Evolutionary conservation across 2,329 filamentous ascomycete species (phyloP), one percentile per base, ranked within the genome.

Genomic region (Chalaropsis thielavioides): DNA sequence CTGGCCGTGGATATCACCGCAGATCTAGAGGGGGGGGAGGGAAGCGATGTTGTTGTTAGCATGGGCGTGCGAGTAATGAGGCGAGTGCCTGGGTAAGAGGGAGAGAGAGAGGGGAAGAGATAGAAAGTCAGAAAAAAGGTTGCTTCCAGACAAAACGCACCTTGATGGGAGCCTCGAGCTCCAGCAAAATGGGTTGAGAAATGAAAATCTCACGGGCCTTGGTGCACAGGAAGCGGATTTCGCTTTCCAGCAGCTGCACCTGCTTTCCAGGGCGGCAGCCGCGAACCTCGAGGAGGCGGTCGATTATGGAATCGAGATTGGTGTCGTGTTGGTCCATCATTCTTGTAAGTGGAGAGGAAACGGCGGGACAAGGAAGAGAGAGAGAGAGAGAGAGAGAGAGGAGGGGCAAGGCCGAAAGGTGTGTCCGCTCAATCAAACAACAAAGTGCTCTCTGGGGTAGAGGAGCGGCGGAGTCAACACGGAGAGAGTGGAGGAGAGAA

Each of bases 201-300:
- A 99, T 97, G 82, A 99, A 97, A 73, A 99, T 97, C 81, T 99
- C 94, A 70, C 94, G 88, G 69, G 92, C 92, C 81, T 97, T 97
- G 75, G 92, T 96, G 84, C 94, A 99, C 70, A 99, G 85, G 78
- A 86, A 96, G 75, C 92, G 88, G 72, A 99, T 99, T 80, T 97
- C 94, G 68, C 90, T 86, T 78, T 99, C 94, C 70, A 96, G 82
- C 71, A 99, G 84, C 80, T 97, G 92, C 65, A 99, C 94, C 79
- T 97, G 94, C 82, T 99, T 99, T 73, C 94, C 94, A 66, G 94
- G 94, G 74, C 94, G 87, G 83, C 92, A 96, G 75, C 92, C 94
- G 79, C 94, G 88, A 75, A 97, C 94, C 80, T 99, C 94, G 74
- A 97, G 83, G 74, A 99, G 85, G 78, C 94, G 86, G 78, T 97